Evolutionary conservation across 1,139 yeast genomes (phyloP).

Genomic region (Blastobotrys malaysiensis): DNA sequence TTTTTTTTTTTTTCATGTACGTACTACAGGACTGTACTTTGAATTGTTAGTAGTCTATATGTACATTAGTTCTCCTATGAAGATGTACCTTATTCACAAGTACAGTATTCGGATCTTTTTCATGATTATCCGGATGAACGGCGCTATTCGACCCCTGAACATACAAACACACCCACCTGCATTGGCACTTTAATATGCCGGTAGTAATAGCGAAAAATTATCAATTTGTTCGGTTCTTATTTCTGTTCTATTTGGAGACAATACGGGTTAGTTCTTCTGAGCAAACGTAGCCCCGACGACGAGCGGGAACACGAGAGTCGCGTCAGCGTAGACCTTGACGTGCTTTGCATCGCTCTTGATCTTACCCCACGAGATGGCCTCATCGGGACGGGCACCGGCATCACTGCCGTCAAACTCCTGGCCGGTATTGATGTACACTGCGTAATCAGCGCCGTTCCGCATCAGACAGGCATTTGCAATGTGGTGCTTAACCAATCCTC

Average conservation of each 20-base stretch:
- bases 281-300: slow-evolving; percentile 96
- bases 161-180: too few relatives aligned
- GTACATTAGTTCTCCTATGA: too few relatives aligned
- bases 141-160: too few relatives aligned
- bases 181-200: too few relatives aligned
- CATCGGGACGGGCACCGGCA: slow-evolving; percentile 99
- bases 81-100: too few relatives aligned
- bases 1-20: too few relatives aligned
- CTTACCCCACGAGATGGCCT: slow-evolving; percentile 98
- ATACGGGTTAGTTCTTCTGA: not conserved
- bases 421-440: slow-evolving; percentile 95
- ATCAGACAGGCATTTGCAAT: slow-evolving; percentile 95
- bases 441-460: slow-evolving; percentile 99
- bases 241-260: too few relatives aligned
- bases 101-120: too few relatives aligned
- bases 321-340: slow-evolving; percentile 93
- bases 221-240: too few relatives aligned
- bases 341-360: slow-evolving; percentile 89
- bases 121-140: too few relatives aligned
- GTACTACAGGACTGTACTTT: too few relatives aligned
- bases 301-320: slow-evolving; percentile 90
- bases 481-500: slow-evolving; percentile 94
- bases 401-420: slow-evolving; percentile 99
- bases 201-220: not conserved
- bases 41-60: too few relatives aligned